Conservation (phyloP, 202 grass and related monocot species). For the Digitaria exilis region DNA sequence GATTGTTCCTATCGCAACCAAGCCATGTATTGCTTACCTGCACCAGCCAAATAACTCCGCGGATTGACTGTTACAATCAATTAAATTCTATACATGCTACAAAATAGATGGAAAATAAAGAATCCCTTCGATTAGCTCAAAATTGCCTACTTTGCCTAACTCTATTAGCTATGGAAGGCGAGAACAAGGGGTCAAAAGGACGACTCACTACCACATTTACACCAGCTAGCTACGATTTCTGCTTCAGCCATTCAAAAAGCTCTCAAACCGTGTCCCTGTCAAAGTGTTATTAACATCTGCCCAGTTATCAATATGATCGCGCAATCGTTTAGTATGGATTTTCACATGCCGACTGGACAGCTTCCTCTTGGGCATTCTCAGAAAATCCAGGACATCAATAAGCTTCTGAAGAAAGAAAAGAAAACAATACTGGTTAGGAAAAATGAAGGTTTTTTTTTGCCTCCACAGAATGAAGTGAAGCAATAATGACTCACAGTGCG, state of each 20-base stretch:
- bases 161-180: conserved; percentile 19
- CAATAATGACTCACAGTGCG: conserved; percentile 55
- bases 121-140: conserved; percentile 29
- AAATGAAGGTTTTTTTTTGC: not conserved
- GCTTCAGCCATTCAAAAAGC: conserved; percentile 57
- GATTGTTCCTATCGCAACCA: not conserved
- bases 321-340: conserved; percentile 77
- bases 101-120: conserved; percentile 15
- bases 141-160: conserved; percentile 25
- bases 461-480: conserved; percentile 8
- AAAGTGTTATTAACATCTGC: conserved; percentile 64
- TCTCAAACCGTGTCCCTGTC: conserved; percentile 67
- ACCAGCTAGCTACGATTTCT: conserved; percentile 43
- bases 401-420: conserved; percentile 63
- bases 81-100: conserved; percentile 17
- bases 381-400: conserved; percentile 80
- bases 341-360: conserved; percentile 82
- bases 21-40: too few relatives aligned
- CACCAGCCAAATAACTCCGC: too few relatives aligned
- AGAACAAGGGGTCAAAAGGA: conserved; percentile 22
- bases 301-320: conserved; percentile 88
- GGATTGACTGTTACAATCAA: conserved; percentile 4
- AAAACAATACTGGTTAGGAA: conserved; percentile 28
- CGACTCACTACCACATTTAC: conserved; percentile 40
- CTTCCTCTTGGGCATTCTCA: conserved; percentile 72